Percentiles rank a stretch among this genome's conserved stretches.
phyloP scores from a whole-genome alignment of 148 eudicot species.

The Chenopodium suecicum region DNA sequence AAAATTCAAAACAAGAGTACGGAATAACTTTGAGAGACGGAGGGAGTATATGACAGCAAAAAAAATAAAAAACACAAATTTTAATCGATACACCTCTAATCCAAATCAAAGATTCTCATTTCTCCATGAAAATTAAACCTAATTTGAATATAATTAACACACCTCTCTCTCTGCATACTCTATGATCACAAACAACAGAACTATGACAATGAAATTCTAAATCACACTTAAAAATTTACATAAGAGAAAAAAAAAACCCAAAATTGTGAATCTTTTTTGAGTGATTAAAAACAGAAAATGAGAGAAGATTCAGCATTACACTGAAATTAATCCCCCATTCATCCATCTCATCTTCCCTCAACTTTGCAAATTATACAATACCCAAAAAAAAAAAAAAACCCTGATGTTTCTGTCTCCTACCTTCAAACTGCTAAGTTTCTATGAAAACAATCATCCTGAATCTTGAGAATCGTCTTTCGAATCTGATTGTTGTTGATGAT shows the following conservation, averaged over 20 bases:
- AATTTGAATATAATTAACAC: slow-evolving; percentile 22
- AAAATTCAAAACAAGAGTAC: too few species aligned
- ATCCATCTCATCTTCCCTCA: slow-evolving; percentile 5
- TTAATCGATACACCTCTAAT: background rate
- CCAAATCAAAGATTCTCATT: slow-evolving; percentile 15
- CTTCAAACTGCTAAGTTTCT: slow-evolving; percentile 17
- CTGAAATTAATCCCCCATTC: slow-evolving; percentile 18
- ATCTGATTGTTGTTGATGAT: slow-evolving; percentile 33
- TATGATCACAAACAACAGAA: slow-evolving; percentile 29
- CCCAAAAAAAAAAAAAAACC: slow-evolving; percentile 18
- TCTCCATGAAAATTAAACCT: background rate
- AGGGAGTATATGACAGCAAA: background rate
- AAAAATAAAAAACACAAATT: background rate
- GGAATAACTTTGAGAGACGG: too few species aligned
- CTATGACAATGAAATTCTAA: slow-evolving; percentile 17
- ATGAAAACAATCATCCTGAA: slow-evolving; percentile 31
- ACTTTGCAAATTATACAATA: slow-evolving; percentile 17
- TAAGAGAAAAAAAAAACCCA: background rate
- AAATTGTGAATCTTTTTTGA: slow-evolving; percentile 11
- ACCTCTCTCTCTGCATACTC: slow-evolving; percentile 33
- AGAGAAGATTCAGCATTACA: slow-evolving; percentile 3
- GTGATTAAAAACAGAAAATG: background rate
- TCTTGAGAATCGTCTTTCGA: slow-evolving; percentile 69
- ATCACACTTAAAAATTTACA: slow-evolving; percentile 23
- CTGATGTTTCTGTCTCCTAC: background rate